These are phyloP conservation scores for Serpula lacrymans DNA, from an alignment of 768 basidiomycete genomes.

Conservation along the genomic window DNA sequence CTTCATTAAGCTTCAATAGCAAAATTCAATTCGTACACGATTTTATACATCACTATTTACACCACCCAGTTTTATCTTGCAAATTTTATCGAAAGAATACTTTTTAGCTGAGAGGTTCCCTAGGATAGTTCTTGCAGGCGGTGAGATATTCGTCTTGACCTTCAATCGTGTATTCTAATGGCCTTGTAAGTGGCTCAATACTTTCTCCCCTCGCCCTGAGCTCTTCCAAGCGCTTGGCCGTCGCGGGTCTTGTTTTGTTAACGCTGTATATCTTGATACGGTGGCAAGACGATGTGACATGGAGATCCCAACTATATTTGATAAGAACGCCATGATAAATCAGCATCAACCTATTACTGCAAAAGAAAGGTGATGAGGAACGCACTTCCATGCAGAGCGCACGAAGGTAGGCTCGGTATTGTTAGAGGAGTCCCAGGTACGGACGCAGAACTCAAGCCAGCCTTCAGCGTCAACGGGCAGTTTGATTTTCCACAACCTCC, in stretches of 20 bases:
- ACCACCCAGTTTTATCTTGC: too few species aligned
- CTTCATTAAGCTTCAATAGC: too few species aligned
- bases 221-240: constrained; percentile 39
- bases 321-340: not conserved
- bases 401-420: constrained; percentile 56
- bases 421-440: constrained; percentile 56
- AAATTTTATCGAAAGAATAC: too few species aligned
- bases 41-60: too few species aligned
- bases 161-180: constrained; percentile 36
- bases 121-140: constrained; percentile 22
- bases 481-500: constrained; percentile 51
- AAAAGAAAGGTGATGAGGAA: not conserved
- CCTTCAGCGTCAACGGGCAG: constrained; percentile 53
- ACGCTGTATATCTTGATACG: constrained; percentile 55
- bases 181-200: constrained; percentile 40
- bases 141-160: constrained; percentile 28
- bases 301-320: constrained; percentile 44
- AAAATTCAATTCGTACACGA: too few species aligned
- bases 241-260: constrained; percentile 39
- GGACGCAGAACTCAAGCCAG: constrained; percentile 54
- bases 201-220: constrained; percentile 35
- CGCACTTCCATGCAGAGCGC: constrained; percentile 54
- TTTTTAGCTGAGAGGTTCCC: constrained; percentile 30
- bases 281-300: constrained; percentile 52
- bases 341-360: not conserved